These are phyloP conservation scores for Aegilops speltoides DNA, from an alignment of 176 grass and related monocot species.

Conservation along the genomic window DNA sequence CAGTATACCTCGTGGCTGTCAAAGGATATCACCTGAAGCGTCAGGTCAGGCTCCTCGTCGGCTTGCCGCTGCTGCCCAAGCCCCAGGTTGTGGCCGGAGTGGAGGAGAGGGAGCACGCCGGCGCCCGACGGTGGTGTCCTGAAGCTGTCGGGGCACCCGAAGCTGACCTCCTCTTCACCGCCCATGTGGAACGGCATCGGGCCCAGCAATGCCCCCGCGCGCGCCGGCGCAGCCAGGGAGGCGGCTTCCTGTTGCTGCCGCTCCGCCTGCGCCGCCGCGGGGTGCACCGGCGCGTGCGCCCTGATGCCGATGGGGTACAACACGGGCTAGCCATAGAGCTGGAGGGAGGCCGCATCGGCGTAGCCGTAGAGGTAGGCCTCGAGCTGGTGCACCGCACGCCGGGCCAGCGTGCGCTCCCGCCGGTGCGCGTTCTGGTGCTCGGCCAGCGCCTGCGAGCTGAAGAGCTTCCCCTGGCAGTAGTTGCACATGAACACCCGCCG, in stretches of 20 bases:
- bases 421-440: slow-evolving; percentile 35
- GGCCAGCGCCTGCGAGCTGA: slow-evolving; percentile 73
- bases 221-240: background rate
- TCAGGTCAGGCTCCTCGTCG: too few relatives aligned
- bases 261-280: slow-evolving; percentile 10
- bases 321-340: slow-evolving; percentile 43
- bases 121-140: background rate
- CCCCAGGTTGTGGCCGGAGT: too few relatives aligned
- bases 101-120: too few relatives aligned
- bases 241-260: background rate
- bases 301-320: slow-evolving; percentile 56
- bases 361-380: slow-evolving; percentile 44
- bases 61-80: too few relatives aligned
- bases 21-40: too few relatives aligned
- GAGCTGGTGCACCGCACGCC: slow-evolving; percentile 40
- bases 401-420: slow-evolving; percentile 67
- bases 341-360: slow-evolving; percentile 60
- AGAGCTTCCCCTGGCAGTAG: slow-evolving; percentile 84
- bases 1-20: too few relatives aligned
- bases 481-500: slow-evolving; percentile 65
- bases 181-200: slow-evolving; percentile 49
- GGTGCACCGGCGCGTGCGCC: slow-evolving; percentile 37
- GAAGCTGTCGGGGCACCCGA: slow-evolving; percentile 61
- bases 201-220: slow-evolving; percentile 42
- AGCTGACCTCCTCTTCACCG: slow-evolving; percentile 42